Evolutionary conservation across 225 moss, liverwort and hornwort genomes (phyloP).

Genomic region (Bryoerythrophyllum caledonicum): DNA sequence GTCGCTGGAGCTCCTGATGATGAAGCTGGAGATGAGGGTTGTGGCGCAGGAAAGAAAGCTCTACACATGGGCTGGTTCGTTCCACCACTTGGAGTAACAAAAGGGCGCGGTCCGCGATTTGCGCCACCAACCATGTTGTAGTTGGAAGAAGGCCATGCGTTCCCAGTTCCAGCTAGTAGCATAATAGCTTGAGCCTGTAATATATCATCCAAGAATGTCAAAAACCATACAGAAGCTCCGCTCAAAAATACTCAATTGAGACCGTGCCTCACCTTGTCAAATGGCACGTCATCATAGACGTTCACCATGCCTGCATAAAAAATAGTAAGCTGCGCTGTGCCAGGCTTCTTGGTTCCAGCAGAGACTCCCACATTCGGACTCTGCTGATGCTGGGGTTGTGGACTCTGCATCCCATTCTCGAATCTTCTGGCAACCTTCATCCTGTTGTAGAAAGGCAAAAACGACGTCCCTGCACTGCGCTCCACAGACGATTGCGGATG

Average conservation of each 20-base stretch:
- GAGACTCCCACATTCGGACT: neutral
- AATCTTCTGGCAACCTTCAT: neutral
- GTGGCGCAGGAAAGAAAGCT: constrained; percentile 39
- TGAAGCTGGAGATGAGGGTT: neutral
- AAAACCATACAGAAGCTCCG: too few species aligned
- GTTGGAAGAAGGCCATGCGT: constrained; percentile 65
- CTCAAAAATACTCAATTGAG: too few species aligned
- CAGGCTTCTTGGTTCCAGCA: constrained; percentile 39
- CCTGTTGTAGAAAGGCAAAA: neutral
- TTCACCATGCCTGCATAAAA: constrained; percentile 90
- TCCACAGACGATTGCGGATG: neutral
- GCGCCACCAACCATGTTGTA: constrained; percentile 27
- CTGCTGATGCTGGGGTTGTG: constrained; percentile 14
- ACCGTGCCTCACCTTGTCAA: constrained; percentile 64
- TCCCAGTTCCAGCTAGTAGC: constrained; percentile 85
- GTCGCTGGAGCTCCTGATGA: neutral
- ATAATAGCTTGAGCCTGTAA: constrained; percentile 91
- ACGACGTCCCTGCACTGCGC: constrained; percentile 1
- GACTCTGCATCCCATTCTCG: constrained; percentile 2
- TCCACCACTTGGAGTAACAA: constrained; percentile 25
- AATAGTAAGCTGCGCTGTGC: constrained; percentile 82
- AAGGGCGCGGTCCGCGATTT: constrained; percentile 29
- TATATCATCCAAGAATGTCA: neutral
- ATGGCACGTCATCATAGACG: constrained; percentile 86
- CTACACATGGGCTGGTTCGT: constrained; percentile 43